These are phyloP conservation scores for Suillus tomentosus DNA, from an alignment of 768 basidiomycete genomes.

Conservation along the genomic window DNA sequence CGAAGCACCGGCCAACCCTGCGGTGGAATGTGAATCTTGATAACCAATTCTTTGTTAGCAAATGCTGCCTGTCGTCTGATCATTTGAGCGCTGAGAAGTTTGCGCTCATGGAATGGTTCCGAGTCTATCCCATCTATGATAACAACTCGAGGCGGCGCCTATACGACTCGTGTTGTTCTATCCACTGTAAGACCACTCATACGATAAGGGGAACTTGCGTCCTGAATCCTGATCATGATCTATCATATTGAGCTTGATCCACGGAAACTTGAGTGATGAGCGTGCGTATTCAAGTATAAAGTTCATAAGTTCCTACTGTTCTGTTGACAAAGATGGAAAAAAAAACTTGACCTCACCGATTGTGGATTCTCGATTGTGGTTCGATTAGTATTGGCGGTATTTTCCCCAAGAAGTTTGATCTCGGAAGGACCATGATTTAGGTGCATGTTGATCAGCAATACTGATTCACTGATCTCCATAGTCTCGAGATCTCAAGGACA, in stretches of 20 bases:
- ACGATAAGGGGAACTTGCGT: neutral
- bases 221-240: neutral
- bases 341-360: neutral
- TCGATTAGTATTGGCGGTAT: neutral
- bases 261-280: neutral
- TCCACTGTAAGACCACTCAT: neutral
- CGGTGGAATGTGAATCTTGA: neutral
- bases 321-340: neutral
- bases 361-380: neutral
- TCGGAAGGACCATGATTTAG: neutral
- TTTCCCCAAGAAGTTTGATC: neutral
- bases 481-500: neutral
- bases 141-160: slow-evolving; percentile 1
- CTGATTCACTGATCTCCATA: neutral
- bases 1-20: neutral
- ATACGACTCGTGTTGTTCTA: neutral
- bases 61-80: neutral
- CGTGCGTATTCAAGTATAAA: neutral
- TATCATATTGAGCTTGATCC: neutral
- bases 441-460: neutral
- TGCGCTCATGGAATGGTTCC: neutral
- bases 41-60: neutral
- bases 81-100: neutral
- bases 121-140: neutral
- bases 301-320: neutral